phyloP scores from a whole-genome alignment of 352 stramenopile genomes.

The Globisporangium uncinulatum region DNA sequence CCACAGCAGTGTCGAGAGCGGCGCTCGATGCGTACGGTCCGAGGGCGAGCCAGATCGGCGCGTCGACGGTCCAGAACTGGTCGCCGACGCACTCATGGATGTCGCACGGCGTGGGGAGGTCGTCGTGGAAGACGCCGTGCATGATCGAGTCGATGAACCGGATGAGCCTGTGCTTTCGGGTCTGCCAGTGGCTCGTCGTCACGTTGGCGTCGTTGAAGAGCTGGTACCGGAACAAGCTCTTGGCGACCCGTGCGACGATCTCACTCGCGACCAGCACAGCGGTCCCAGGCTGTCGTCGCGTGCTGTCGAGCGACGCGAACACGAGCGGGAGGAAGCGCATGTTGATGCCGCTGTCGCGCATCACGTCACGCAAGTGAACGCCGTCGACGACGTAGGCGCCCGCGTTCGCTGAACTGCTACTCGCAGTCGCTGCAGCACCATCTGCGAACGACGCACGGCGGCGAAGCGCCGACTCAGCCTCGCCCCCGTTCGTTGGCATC shows the following conservation, averaged over 20 bases:
- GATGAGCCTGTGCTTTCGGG: conserved; percentile 48
- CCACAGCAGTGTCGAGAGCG: conserved; percentile 19
- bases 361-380: conserved; percentile 48
- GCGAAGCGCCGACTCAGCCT: not conserved
- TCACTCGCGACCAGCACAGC: conserved; percentile 55
- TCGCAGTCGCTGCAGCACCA: conserved; percentile 19
- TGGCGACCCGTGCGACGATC: conserved; percentile 67
- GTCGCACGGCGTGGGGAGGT: conserved; percentile 21
- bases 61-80: conserved; percentile 77
- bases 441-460: conserved; percentile 35
- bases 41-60: conserved; percentile 51
- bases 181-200: conserved; percentile 41
- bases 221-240: conserved; percentile 63
- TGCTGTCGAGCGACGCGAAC: conserved; percentile 33
- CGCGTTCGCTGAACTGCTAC: conserved; percentile 7
- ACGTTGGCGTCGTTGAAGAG: conserved; percentile 45
- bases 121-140: conserved; percentile 50
- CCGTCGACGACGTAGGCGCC: conserved; percentile 59
- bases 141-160: conserved; percentile 70
- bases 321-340: conserved; percentile 66
- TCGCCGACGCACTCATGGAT: conserved; percentile 38
- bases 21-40: conserved; percentile 57
- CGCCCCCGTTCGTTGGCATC: not conserved
- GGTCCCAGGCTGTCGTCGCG: conserved; percentile 42
- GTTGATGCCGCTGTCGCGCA: conserved; percentile 61